Evolutionary conservation across 2,329 filamentous ascomycete genomes (phyloP).

Genomic region (Neofusicoccum sp.): DNA sequence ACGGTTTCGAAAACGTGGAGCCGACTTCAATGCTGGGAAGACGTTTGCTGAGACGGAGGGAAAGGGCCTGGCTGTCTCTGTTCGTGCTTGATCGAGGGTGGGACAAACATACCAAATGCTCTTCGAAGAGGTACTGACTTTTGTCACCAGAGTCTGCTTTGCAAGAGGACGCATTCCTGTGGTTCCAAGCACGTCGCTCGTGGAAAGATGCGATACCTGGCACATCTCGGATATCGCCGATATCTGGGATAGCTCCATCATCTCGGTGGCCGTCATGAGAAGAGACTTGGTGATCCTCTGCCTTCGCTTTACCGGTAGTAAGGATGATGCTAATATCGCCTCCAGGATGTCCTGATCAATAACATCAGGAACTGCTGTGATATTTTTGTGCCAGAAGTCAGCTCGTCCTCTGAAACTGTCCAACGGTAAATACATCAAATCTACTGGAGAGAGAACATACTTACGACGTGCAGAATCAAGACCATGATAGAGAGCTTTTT

Average conservation of each 20-base stretch:
- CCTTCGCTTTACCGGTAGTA: too few species aligned
- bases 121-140: not conserved
- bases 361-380: slow-evolving; percentile 10
- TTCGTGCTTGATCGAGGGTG: slow-evolving; percentile 69
- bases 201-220: slow-evolving; percentile 69
- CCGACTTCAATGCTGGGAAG: slow-evolving; percentile 59
- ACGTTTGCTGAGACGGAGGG: slow-evolving; percentile 61
- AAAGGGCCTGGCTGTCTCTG: slow-evolving; percentile 68
- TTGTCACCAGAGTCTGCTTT: slow-evolving; percentile 54
- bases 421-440: not conserved
- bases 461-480: slow-evolving; percentile 33
- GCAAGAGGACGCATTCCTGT: slow-evolving; percentile 68
- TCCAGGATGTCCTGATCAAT: slow-evolving; percentile 12
- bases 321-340: slow-evolving; percentile 7
- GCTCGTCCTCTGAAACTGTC: slow-evolving; percentile 10
- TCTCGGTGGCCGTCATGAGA: slow-evolving; percentile 68
- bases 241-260: slow-evolving; percentile 66
- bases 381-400: slow-evolving; percentile 2
- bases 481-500: slow-evolving; percentile 64
- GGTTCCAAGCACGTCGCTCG: slow-evolving; percentile 63
- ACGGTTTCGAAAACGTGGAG: slow-evolving; percentile 65
- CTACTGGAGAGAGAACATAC: not conserved
- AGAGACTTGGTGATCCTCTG: slow-evolving; percentile 53
- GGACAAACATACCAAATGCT: not conserved
- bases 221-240: slow-evolving; percentile 63